These are phyloP conservation scores for Cryptosporidium felis DNA, from an alignment of 169 alveolate genomes.

Conservation along the genomic window DNA sequence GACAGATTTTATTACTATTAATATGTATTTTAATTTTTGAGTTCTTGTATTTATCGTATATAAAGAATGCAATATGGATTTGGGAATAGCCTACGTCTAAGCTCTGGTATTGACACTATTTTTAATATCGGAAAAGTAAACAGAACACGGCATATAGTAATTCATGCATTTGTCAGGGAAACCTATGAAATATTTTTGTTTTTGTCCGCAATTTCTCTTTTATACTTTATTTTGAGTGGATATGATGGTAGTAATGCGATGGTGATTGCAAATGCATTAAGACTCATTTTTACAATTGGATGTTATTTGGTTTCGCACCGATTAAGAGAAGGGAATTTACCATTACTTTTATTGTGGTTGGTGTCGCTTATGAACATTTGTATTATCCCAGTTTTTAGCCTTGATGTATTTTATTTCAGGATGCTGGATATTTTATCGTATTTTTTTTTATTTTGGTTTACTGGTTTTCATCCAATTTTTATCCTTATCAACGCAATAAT, in stretches of 20 bases:
- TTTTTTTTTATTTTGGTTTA: constrained; percentile 59
- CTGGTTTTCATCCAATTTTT: constrained; percentile 67
- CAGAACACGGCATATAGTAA: constrained; percentile 33
- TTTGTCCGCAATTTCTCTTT: constrained; percentile 39
- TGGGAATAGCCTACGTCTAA: not conserved
- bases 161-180: constrained; percentile 62
- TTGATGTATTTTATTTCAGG: constrained; percentile 35
- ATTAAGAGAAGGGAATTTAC: constrained; percentile 23
- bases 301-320: constrained; percentile 67
- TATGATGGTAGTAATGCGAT: constrained; percentile 58
- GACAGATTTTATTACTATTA: not conserved
- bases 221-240: constrained; percentile 67
- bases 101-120: constrained; percentile 2
- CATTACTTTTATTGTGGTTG: constrained; percentile 40
- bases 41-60: not conserved
- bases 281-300: constrained; percentile 56
- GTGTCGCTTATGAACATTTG: constrained; percentile 60
- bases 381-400: constrained; percentile 34
- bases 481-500: constrained; percentile 13
- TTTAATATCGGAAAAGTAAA: constrained; percentile 12
- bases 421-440: constrained; percentile 28
- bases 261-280: constrained; percentile 62
- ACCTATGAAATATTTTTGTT: constrained; percentile 55
- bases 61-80: constrained; percentile 52
- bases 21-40: not conserved